Evolutionary conservation across 139 green algal species (phyloP).

Genomic region (Coccomyxa sp.): DNA sequence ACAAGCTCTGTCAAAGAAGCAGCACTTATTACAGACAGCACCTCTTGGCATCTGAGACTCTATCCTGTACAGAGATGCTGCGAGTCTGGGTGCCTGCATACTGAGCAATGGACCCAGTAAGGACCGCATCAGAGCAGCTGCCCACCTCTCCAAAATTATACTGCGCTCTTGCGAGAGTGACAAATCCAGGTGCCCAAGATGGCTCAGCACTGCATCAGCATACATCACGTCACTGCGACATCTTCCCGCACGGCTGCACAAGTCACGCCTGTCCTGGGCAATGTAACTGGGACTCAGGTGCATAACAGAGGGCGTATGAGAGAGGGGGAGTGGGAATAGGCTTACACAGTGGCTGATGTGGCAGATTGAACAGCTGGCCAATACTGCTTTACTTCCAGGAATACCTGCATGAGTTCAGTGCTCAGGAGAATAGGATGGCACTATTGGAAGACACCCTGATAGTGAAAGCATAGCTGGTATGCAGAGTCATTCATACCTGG

Average conservation of each 20-base stretch:
- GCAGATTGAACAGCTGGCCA: constrained; percentile 15
- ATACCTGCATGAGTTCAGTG: no score
- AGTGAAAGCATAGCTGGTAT: no score
- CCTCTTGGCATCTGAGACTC: no score
- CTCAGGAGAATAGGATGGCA: no score
- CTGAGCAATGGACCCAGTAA: not conserved
- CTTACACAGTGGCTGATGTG: constrained; percentile 2
- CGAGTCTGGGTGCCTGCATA: not conserved
- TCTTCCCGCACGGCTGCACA: no score
- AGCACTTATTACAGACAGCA: no score
- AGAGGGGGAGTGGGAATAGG: no score
- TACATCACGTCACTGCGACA: no score
- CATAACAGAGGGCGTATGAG: no score
- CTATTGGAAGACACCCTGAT: no score
- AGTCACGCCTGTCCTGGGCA: no score
- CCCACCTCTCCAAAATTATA: constrained; percentile 13
- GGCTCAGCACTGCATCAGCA: not conserved
- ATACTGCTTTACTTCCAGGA: not conserved
- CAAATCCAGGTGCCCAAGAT: constrained; percentile 4
- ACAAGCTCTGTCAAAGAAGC: not conserved
- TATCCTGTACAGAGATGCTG: not conserved
- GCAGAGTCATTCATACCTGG: no score
- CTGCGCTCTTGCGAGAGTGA: constrained; percentile 15
- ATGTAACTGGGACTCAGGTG: not conserved
- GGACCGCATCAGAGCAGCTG: not conserved